Conservation (phyloP, 2,329 filamentous ascomycete genomes). For the Aspergillus neoniger region DNA sequence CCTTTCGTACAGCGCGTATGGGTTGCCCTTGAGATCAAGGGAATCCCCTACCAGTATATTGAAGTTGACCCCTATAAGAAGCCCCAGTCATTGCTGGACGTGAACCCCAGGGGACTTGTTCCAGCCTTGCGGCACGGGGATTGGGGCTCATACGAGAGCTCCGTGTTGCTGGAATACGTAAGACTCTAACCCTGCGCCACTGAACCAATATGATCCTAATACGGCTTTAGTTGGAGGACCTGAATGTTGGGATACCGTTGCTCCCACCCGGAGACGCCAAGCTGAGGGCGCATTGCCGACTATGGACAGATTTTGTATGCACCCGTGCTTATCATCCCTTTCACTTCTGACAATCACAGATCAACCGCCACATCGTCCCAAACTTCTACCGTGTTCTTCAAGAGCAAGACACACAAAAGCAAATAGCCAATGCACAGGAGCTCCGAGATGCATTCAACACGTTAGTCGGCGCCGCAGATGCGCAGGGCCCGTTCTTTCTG, state of each 20-base stretch:
- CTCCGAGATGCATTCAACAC: conserved; percentile 67
- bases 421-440: conserved; percentile 60
- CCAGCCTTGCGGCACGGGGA: conserved; percentile 75
- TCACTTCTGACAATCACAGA: conserved; percentile 46
- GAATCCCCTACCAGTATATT: conserved; percentile 78
- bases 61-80: conserved; percentile 81
- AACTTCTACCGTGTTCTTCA: conserved; percentile 74
- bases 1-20: conserved; percentile 86
- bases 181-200: conserved; percentile 26
- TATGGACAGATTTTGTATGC: conserved; percentile 77
- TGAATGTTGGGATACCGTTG: conserved; percentile 61
- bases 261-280: conserved; percentile 66
- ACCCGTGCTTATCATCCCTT: conserved; percentile 14
- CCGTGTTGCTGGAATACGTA: conserved; percentile 83
- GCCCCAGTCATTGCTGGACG: conserved; percentile 68
- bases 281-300: conserved; percentile 69
- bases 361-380: conserved; percentile 75
- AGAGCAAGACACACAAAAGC: conserved; percentile 61
- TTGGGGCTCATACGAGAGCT: conserved; percentile 81
- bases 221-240: conserved; percentile 67
- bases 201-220: background rate
- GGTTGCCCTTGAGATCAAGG: conserved; percentile 82
- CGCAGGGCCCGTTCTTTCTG: conserved; percentile 69
- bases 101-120: conserved; percentile 74
- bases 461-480: conserved; percentile 59